Base-by-base conservation (phyloP, 73 alveolate genomes). In the Paramecium pentaurelia region DNA sequence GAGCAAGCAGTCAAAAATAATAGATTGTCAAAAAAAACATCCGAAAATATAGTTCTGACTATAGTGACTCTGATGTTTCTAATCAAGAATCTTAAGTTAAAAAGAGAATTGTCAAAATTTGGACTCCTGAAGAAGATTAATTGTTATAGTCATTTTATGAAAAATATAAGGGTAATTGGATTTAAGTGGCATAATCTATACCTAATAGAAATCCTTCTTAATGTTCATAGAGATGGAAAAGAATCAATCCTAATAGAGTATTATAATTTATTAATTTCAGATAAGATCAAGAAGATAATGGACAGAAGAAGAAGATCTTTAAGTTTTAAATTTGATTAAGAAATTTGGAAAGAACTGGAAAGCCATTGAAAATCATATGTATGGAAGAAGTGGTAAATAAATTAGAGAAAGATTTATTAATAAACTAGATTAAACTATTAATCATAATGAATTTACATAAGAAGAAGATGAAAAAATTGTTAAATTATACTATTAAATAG, bases 391-490 rank as follows among this genome's bases (percentile, higher is more conserved):
- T 84, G 99, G 99, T 22, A 98, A 98, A 86, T 95, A 97, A 93
- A 97, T 99, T 89, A 83, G 99, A 64, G 99, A 98, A 93, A 96
- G 99, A 73, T 98, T 98, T 98, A 99, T 97, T 84, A 98, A 98
- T 87, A 99, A 98, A 88, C 86, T 98, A 38, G 99, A 97, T 87
- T 99, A 99, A 54, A 93, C 95, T 6, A 97, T 98, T 20, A 95
- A 95, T 60, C 98, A 97, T 73, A 96, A 95, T 18, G 96, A 96
- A 60, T 97, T 98, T 93, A 94, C 98, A 42, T 96, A 93, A 71
- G 98, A 96, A 86, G 99, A 98, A 93, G 94, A 89, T 89, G 49
- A 89, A 34, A 68, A 71, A 8, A 89, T 89, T 42, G 47, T 32
- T 4, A 44, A 89, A 2, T 27, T 71, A 73, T 89, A 71, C 40